Evolutionary conservation across 345 rosid species (phyloP).

Genomic region (Arabidopsis suecica): DNA sequence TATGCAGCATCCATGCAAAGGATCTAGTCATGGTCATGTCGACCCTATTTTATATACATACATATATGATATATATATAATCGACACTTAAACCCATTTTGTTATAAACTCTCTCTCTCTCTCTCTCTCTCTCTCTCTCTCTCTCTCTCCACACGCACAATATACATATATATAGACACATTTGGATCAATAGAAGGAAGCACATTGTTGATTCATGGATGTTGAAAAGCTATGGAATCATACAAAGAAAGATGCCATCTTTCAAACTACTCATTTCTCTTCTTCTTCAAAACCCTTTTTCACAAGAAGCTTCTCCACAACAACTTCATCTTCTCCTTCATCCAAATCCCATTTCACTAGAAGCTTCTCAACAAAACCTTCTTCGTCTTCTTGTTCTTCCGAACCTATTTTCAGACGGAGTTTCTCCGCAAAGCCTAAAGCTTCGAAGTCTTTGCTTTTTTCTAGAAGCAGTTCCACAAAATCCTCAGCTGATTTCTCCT

Average conservation of each 20-base stretch:
- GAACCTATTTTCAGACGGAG: neutral
- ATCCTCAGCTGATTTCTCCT: neutral
- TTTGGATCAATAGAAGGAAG: neutral
- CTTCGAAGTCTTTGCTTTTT: neutral
- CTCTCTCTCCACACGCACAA: neutral
- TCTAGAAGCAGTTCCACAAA: constrained; percentile 3
- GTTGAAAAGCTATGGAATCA: constrained; percentile 9
- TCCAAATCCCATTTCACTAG: neutral
- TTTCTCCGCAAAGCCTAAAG: neutral
- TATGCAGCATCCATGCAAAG: neutral
- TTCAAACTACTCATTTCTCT: neutral
- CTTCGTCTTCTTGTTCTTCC: neutral
- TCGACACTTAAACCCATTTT: neutral
- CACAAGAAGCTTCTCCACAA: constrained; percentile 7
- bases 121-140: neutral
- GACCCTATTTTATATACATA: neutral
- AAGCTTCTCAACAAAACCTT: constrained; percentile 2
- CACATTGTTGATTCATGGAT: constrained; percentile 12
- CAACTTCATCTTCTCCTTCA: constrained; percentile 6
- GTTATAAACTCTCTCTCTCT: neutral
- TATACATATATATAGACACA: neutral
- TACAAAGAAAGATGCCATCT: constrained; percentile 2
- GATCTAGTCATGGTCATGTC: neutral
- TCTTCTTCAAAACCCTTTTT: neutral
- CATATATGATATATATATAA: neutral